Percentiles rank a stretch among this genome's conserved stretches.
These are phyloP conservation scores for Xerocomus nothofagi DNA, from an alignment of 1,284 basidiomycete species.

Conservation along the genomic window DNA sequence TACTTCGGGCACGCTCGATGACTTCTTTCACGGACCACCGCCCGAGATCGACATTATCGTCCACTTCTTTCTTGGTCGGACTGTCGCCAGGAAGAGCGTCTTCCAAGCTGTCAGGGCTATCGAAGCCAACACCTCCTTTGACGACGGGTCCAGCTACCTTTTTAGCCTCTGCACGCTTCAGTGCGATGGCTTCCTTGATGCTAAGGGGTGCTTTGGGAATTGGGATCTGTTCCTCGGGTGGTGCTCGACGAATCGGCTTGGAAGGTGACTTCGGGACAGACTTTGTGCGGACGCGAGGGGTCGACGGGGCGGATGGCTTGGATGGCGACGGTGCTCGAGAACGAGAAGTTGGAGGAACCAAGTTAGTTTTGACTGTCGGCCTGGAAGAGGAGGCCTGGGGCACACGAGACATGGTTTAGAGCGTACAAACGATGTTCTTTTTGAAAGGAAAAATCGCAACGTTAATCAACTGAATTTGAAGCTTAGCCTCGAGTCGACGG, in stretches of 20 bases:
- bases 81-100: slow-evolving; percentile 44
- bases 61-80: slow-evolving; percentile 37
- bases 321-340: slow-evolving; percentile 38
- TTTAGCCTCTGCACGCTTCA: slow-evolving; percentile 71
- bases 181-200: slow-evolving; percentile 71
- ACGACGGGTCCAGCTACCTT: slow-evolving; percentile 43
- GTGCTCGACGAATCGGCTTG: slow-evolving; percentile 35
- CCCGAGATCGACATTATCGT: slow-evolving; percentile 59
- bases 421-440: not conserved
- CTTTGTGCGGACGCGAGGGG: slow-evolving; percentile 36
- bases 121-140: slow-evolving; percentile 21
- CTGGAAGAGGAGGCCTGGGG: slow-evolving; percentile 46
- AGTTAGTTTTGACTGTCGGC: slow-evolving; percentile 30
- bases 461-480: not conserved
- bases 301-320: slow-evolving; percentile 34
- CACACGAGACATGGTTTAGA: slow-evolving; percentile 45
- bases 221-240: slow-evolving; percentile 30
- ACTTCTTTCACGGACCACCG: slow-evolving; percentile 69
- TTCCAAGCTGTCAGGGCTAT: slow-evolving; percentile 38
- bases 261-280: slow-evolving; percentile 39
- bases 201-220: slow-evolving; percentile 44
- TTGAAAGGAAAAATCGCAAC: not conserved
- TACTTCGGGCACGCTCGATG: slow-evolving; percentile 72
- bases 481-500: not conserved
- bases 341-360: slow-evolving; percentile 28